These are phyloP conservation scores for Pseudocercospora vitis DNA, from an alignment of 2,329 filamentous ascomycete genomes.

Conservation along the genomic window DNA sequence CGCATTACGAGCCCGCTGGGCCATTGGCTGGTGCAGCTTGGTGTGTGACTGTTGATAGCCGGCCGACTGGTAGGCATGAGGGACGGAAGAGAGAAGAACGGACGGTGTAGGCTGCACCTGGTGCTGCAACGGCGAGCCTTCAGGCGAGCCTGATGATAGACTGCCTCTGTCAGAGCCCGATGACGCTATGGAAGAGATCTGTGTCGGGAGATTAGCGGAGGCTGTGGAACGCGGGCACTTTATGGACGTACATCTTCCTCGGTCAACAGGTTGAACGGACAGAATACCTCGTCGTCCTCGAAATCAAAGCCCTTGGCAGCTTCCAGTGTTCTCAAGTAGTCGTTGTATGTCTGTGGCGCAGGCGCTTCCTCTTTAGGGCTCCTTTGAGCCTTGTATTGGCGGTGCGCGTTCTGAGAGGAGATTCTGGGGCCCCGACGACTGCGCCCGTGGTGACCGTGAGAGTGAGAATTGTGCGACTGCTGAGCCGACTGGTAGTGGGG, in stretches of 20 bases:
- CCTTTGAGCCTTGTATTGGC: constrained; percentile 75
- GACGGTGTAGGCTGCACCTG: constrained; percentile 69
- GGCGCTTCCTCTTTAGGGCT: constrained; percentile 85
- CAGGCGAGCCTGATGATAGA: constrained; percentile 88
- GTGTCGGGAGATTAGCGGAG: constrained; percentile 41
- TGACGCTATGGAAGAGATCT: constrained; percentile 83
- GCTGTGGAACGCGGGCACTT: constrained; percentile 22
- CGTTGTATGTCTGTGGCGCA: constrained; percentile 71
- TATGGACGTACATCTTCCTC: constrained; percentile 77
- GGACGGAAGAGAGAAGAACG: constrained; percentile 67
- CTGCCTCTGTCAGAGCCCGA: constrained; percentile 90
- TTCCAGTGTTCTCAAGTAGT: constrained; percentile 86
- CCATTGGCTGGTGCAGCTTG: constrained; percentile 88
- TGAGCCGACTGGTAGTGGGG: constrained; percentile 52
- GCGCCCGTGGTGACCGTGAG: constrained; percentile 80
- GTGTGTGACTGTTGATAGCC: constrained; percentile 63
- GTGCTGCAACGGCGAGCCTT: constrained; percentile 86
- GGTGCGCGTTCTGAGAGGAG: constrained; percentile 78
- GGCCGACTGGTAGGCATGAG: constrained; percentile 48
- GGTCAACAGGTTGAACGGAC: constrained; percentile 79
- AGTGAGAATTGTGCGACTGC: constrained; percentile 53
- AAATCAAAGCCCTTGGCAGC: constrained; percentile 90
- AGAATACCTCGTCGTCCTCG: constrained; percentile 95
- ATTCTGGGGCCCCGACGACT: constrained; percentile 81
- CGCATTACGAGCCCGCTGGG: constrained; percentile 86